A percentile compares a stretch with the other conserved stretches of the same genome.
Conservation (phyloP, 1,284 basidiomycete genomes). For the Irpex rosettiformis region DNA sequence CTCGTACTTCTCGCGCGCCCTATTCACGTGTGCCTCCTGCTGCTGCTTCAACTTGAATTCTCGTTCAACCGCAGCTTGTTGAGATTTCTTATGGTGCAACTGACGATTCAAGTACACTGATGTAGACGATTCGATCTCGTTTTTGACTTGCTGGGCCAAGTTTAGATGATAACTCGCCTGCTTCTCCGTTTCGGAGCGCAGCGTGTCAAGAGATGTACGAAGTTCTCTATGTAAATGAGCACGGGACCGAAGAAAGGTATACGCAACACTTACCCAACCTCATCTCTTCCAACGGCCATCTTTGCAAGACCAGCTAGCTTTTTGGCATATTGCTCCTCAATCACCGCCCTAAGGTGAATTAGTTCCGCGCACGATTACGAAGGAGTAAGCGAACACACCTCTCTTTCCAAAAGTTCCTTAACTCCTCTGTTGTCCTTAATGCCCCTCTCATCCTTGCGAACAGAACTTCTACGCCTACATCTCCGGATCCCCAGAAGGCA, state of each 20-base stretch:
- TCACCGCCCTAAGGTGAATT: conserved; percentile 52
- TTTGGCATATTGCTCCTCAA: conserved; percentile 97
- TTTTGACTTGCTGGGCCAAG: conserved; percentile 73
- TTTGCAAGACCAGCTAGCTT: conserved; percentile 82
- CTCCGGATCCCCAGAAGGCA: conserved; percentile 88
- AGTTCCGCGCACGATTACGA: neutral
- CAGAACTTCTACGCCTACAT: conserved; percentile 88
- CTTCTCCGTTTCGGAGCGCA: conserved; percentile 82
- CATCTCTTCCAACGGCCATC: conserved; percentile 76
- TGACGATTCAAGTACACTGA: conserved; percentile 65
- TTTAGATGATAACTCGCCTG: conserved; percentile 71
- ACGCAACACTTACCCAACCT: conserved; percentile 72
- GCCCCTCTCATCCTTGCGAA: conserved; percentile 86
- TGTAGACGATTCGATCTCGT: conserved; percentile 72
- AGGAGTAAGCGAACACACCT: conserved; percentile 45
- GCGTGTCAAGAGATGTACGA: conserved; percentile 71
- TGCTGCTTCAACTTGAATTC: conserved; percentile 83
- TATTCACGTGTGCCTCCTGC: conserved; percentile 80
- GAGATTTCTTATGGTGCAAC: conserved; percentile 70
- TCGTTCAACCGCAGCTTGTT: conserved; percentile 80
- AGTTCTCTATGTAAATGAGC: conserved; percentile 55
- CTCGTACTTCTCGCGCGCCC: conserved; percentile 94
- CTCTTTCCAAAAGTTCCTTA: conserved; percentile 87
- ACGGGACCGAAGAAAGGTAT: conserved; percentile 4
- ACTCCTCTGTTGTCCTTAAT: conserved; percentile 84